Percentiles rank a stretch among this genome's conserved stretches.
Conservation (phyloP, 148 eudicot genomes). For the Pouteria glomerata region DNA sequence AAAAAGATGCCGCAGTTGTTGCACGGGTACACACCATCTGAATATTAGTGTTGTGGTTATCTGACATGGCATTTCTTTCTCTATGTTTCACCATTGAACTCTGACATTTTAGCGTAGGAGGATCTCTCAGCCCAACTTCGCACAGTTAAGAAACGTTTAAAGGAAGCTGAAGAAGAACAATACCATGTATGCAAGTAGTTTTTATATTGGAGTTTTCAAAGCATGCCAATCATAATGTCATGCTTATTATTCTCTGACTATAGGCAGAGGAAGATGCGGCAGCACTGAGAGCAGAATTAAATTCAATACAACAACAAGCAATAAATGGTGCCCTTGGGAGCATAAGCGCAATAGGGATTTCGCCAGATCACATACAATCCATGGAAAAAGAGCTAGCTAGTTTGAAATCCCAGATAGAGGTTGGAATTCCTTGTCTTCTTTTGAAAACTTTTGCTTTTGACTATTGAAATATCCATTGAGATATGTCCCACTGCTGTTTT, state of each 20-base stretch:
- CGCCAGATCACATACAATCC: slow-evolving; percentile 56
- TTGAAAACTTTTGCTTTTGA: background rate
- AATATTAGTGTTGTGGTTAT: background rate
- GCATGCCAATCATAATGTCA: background rate
- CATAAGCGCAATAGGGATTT: slow-evolving; percentile 42
- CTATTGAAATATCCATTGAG: background rate
- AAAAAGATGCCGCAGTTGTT: slow-evolving; percentile 99
- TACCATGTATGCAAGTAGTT: slow-evolving; percentile 57
- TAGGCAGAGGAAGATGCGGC: slow-evolving; percentile 99
- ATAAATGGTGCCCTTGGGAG: slow-evolving; percentile 44
- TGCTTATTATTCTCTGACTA: slow-evolving; percentile 21
- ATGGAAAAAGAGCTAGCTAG: slow-evolving; percentile 74
- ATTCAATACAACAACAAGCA: slow-evolving; percentile 79
- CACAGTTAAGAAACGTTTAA: slow-evolving; percentile 65
- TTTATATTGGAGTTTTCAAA: background rate
- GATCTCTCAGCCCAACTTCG: slow-evolving; percentile 92
- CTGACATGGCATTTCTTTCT: background rate
- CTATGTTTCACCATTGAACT: slow-evolving; percentile 16
- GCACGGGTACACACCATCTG: slow-evolving; percentile 53
- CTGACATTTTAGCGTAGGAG: slow-evolving; percentile 59
- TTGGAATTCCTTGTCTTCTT: slow-evolving; percentile 18
- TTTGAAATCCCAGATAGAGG: slow-evolving; percentile 76
- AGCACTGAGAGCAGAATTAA: slow-evolving; percentile 82
- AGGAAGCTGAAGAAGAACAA: slow-evolving; percentile 98
- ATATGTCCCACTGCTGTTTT: slow-evolving; percentile 10